Evolutionary conservation across 2,329 filamentous ascomycete genomes (phyloP).

Genomic region (Leptodontidium sp.): DNA sequence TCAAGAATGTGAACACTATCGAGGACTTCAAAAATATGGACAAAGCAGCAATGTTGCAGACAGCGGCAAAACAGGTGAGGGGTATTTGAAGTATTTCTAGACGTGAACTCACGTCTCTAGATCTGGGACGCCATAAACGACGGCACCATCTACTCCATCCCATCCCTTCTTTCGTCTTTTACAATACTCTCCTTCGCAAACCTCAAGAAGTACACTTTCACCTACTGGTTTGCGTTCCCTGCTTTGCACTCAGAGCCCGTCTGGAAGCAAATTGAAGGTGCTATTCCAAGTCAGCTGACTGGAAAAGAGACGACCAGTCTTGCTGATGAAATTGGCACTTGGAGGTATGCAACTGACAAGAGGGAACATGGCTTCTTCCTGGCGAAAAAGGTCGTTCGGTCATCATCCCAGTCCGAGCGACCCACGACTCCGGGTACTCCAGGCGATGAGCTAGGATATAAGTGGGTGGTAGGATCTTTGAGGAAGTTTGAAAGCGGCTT

Average conservation of each 20-base stretch:
- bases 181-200: constrained; percentile 92
- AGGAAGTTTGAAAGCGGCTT: constrained; percentile 86
- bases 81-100: background rate
- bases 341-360: constrained; percentile 82
- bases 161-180: constrained; percentile 89
- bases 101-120: constrained; percentile 54
- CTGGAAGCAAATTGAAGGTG: constrained; percentile 71
- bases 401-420: constrained; percentile 42
- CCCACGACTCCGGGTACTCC: constrained; percentile 60
- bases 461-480: constrained; percentile 81
- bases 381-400: constrained; percentile 73
- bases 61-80: constrained; percentile 78
- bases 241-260: constrained; percentile 87
- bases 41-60: constrained; percentile 78
- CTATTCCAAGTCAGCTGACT: constrained; percentile 62
- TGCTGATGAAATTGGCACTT: constrained; percentile 85
- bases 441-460: constrained; percentile 63
- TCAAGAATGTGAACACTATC: constrained; percentile 95
- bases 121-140: constrained; percentile 98
- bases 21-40: constrained; percentile 91
- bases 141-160: constrained; percentile 93
- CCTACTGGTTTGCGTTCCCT: constrained; percentile 98
- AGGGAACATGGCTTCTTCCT: constrained; percentile 95
- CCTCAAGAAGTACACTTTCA: constrained; percentile 96
- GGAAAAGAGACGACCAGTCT: constrained; percentile 78